Base-by-base conservation (phyloP, 768 basidiomycete genomes). In the Pisolithus tinctorius region DNA sequence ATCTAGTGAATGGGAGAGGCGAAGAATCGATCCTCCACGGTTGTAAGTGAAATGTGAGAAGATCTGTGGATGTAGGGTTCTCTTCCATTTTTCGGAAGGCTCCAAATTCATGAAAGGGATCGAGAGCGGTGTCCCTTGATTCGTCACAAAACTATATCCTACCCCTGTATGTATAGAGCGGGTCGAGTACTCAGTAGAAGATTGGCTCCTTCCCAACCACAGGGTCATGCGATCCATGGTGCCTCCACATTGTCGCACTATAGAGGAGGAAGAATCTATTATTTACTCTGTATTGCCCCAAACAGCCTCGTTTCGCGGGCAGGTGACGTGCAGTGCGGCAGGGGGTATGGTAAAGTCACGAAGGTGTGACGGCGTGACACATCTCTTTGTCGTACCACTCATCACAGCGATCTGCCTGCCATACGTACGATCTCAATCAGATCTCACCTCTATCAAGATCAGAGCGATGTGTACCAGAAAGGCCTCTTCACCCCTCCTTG, bases 281-380 rank as follows among this genome's bases (percentile, higher is more conserved):
- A 53, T 52, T 39, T 50, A 14, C 31, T 37, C 4, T 38, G 50
- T 36, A 36, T 17, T 13, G 36, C 16, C 25, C 34, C 23, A 43
- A 45, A 10, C 36, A 38, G 43, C 25, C 50, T 39, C 31, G 7
- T 50, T 50, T 50, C 39, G 51, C 34, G 36, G 51, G 36, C 14
- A 23, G 47, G 23, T 25, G 27, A 38, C 25, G 17, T 34, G 34
- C 11, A 4, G 34, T 14, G 34, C 11, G 34, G 34, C 34, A 34
- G 13, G 34, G 13, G 34, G 34, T 11, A 34, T 14, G 34, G 11
- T 34, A 53, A 37, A 34, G 38, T 38, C 44, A 54, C n/a, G 7
- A 6, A 55, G 64, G 53, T 66, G 49, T n/a, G 6, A 45, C 13
- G 51, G 31, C 47, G 49, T 50, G 47, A 48, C 17, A 48, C 30